These are phyloP conservation scores for Trametes sanguinea DNA, from an alignment of 768 basidiomycete species.

Conservation along the genomic window DNA sequence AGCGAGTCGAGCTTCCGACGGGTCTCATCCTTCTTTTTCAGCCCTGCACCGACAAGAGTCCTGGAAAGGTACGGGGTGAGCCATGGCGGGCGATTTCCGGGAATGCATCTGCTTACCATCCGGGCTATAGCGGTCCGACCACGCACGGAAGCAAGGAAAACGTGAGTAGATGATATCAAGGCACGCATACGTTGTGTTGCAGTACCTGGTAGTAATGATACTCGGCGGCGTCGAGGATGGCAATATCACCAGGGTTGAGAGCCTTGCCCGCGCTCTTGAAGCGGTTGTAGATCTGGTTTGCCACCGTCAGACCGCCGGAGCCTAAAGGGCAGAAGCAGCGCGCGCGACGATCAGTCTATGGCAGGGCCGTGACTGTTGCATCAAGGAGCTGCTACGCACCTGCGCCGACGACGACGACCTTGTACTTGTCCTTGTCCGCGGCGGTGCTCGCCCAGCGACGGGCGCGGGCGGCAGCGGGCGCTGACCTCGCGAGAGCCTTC, in stretches of 20 bases:
- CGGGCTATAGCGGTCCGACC: conserved; percentile 57
- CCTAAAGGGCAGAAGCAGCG: conserved; percentile 46
- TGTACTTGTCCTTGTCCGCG: conserved; percentile 58
- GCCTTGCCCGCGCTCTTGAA: conserved; percentile 71
- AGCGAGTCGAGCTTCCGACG: conserved; percentile 66
- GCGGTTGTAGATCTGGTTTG: conserved; percentile 84
- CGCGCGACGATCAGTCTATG: conserved; percentile 5
- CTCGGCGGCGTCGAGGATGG: conserved; percentile 79
- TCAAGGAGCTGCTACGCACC: conserved; percentile 49
- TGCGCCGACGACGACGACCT: conserved; percentile 84
- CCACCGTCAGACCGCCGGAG: conserved; percentile 77
- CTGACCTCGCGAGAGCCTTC: conserved; percentile 20
- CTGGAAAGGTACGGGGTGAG: conserved; percentile 38
- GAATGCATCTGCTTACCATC: conserved; percentile 61
- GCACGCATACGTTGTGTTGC: conserved; percentile 21
- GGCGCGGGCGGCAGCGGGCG: conserved; percentile 7
- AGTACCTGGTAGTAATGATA: conserved; percentile 85
- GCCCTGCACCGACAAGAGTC: conserved; percentile 92
- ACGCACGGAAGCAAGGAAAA: neutral
- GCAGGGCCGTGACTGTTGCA: conserved; percentile 7
- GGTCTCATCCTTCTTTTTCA: conserved; percentile 69
- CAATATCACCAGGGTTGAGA: conserved; percentile 75
- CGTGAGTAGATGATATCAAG: neutral
- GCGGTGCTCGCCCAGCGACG: conserved; percentile 40
- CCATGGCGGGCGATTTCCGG: neutral